Percentiles rank a stretch among this genome's conserved stretches.
These are phyloP conservation scores for Aspergillus chevalieri DNA, from an alignment of 2,329 filamentous ascomycete species.

Conservation along the genomic window DNA sequence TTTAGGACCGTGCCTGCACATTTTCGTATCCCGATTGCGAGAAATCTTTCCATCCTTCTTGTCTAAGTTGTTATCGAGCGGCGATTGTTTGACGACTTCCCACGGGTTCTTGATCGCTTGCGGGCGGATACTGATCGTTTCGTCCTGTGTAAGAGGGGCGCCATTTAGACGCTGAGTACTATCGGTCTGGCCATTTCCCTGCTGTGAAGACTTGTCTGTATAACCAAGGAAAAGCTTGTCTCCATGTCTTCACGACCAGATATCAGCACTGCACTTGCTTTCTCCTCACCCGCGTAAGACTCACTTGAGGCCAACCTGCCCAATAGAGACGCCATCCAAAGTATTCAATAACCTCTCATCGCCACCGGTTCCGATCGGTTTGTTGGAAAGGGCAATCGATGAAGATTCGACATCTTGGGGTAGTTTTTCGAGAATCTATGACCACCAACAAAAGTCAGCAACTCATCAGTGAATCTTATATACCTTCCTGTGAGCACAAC, in stretches of 20 bases:
- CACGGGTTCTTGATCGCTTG: constrained; percentile 75
- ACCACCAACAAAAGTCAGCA: constrained; percentile 6
- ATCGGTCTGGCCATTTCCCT: constrained; percentile 37
- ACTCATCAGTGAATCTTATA: background rate
- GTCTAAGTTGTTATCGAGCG: constrained; percentile 80
- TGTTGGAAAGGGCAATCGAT: constrained; percentile 55
- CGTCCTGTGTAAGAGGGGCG: constrained; percentile 32
- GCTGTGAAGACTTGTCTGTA: constrained; percentile 49
- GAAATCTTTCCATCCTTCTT: constrained; percentile 84
- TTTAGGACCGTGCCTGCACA: constrained; percentile 94
- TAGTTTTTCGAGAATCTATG: constrained; percentile 54
- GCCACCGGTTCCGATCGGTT: constrained; percentile 50
- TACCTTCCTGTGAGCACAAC: background rate
- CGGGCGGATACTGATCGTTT: constrained; percentile 57
- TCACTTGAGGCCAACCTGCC: constrained; percentile 53
- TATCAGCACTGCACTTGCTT: background rate
- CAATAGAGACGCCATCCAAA: constrained; percentile 51
- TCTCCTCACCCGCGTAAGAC: constrained; percentile 9
- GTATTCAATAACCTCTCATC: constrained; percentile 49
- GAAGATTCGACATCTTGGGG: constrained; percentile 50
- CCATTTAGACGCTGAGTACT: constrained; percentile 33
- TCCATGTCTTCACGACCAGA: constrained; percentile 59
- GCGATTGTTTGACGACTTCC: constrained; percentile 84
- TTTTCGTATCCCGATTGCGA: constrained; percentile 65
- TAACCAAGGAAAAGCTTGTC: constrained; percentile 87